These are phyloP conservation scores for Ascochyta clinopodiicola DNA, from an alignment of 2,329 filamentous ascomycete genomes.

Conservation along the genomic window DNA sequence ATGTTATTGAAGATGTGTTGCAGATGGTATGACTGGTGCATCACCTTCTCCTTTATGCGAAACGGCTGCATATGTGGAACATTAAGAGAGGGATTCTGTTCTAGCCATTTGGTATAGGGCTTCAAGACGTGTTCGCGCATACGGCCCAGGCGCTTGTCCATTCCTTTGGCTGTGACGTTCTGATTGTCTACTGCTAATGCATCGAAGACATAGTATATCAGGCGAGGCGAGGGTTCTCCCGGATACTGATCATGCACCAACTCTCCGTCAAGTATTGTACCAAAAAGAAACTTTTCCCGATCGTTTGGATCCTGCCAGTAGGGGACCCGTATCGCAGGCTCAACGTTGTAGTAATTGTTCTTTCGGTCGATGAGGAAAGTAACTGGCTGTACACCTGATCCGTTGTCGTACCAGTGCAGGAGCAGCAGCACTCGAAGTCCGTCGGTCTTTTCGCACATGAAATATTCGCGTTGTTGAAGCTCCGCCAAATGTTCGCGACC, in stretches of 20 bases:
- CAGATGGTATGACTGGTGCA: constrained; percentile 86
- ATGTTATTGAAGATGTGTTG: constrained; percentile 80
- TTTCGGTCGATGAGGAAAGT: constrained; percentile 97
- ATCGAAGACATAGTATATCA: constrained; percentile 92
- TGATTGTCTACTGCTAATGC: constrained; percentile 82
- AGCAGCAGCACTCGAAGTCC: constrained; percentile 96
- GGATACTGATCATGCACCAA: constrained; percentile 80
- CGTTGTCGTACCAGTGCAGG: constrained; percentile 69
- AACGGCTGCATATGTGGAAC: constrained; percentile 66
- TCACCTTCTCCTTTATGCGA: constrained; percentile 83
- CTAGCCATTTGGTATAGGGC: constrained; percentile 69
- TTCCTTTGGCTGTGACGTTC: constrained; percentile 75
- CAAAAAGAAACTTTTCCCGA: constrained; percentile 70
- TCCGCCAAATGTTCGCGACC: constrained; percentile 81
- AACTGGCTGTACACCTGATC: constrained; percentile 48
- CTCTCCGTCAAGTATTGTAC: constrained; percentile 90
- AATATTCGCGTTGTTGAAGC: constrained; percentile 85
- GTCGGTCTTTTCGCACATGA: constrained; percentile 97
- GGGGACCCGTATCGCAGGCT: constrained; percentile 79
- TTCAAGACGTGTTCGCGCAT: constrained; percentile 79
- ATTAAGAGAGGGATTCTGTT: constrained; percentile 60
- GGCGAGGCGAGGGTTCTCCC: constrained; percentile 67
- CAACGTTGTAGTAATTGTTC: constrained; percentile 93
- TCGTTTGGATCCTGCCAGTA: constrained; percentile 65
- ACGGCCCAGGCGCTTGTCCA: constrained; percentile 89